Evolutionary conservation across 129 eudicot genomes (phyloP).

Genomic region (Centaurea solstitialis): DNA sequence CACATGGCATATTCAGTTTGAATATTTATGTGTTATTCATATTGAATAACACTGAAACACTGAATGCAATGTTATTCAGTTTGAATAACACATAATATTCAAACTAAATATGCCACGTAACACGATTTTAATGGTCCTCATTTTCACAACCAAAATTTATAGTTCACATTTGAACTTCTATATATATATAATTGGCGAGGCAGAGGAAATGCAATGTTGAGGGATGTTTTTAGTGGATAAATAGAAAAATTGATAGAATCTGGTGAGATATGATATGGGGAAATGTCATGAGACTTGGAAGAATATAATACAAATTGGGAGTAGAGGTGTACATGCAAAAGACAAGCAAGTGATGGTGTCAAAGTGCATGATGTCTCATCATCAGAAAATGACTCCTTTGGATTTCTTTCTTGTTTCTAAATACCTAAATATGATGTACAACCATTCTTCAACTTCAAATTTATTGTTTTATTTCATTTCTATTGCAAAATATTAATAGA

Average conservation of each 20-base stretch:
- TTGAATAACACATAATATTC: no score
- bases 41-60: no score
- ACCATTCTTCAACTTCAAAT: neutral
- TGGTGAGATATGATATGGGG: conserved; percentile 5
- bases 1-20: no score
- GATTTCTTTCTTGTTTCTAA: conserved; percentile 14
- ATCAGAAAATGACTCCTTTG: conserved; percentile 20
- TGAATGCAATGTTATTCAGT: no score
- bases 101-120: no score
- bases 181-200: neutral
- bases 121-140: no score
- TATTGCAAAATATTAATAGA: neutral
- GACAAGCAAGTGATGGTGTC: conserved; percentile 27
- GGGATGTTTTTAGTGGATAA: conserved; percentile 10
- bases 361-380: conserved; percentile 18
- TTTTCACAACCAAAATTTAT: no score
- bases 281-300: conserved; percentile 4
- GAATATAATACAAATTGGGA: conserved; percentile 17
- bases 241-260: conserved; percentile 4
- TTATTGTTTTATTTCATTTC: neutral
- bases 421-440: neutral
- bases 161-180: no score
- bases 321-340: no score
- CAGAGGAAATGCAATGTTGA: conserved; percentile 12
- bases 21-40: no score